phyloP scores from a whole-genome alignment of 306 rosid species.

The Purshia tridentata region DNA sequence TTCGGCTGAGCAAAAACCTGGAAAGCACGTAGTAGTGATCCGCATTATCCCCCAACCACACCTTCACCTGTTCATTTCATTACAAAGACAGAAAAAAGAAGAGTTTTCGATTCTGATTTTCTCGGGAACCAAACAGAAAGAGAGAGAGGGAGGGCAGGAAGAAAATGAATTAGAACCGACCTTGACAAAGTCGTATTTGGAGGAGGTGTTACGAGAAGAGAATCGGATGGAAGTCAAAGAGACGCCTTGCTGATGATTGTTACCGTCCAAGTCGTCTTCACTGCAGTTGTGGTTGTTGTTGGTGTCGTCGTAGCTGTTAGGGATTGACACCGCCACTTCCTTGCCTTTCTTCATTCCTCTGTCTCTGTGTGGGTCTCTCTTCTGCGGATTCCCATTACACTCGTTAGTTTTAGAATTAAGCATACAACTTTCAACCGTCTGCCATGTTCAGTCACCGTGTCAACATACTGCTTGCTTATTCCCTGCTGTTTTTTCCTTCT shows the following conservation, averaged over 20 bases:
- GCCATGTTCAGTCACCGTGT: not conserved
- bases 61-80: slow-evolving; percentile 59
- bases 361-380: not conserved
- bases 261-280: slow-evolving; percentile 45
- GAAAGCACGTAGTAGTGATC: slow-evolving; percentile 96
- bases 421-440: not conserved
- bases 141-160: not conserved
- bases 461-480: not conserved
- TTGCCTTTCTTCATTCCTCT: slow-evolving; percentile 40
- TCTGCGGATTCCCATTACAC: not conserved
- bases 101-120: not conserved
- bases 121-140: slow-evolving; percentile 16
- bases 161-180: slow-evolving; percentile 22
- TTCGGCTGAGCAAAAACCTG: slow-evolving; percentile 86
- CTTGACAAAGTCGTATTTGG: slow-evolving; percentile 97
- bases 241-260: slow-evolving; percentile 14
- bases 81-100: slow-evolving; percentile 5
- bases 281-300: slow-evolving; percentile 17
- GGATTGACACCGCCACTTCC: slow-evolving; percentile 26
- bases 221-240: slow-evolving; percentile 51
- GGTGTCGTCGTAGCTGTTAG: not conserved
- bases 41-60: slow-evolving; percentile 96
- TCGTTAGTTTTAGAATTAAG: not conserved
- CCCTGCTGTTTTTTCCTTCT: not conserved
- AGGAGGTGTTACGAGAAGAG: slow-evolving; percentile 75